Conservation (phyloP, 768 basidiomycete species). For the Rhodotorula paludigena region DNA sequence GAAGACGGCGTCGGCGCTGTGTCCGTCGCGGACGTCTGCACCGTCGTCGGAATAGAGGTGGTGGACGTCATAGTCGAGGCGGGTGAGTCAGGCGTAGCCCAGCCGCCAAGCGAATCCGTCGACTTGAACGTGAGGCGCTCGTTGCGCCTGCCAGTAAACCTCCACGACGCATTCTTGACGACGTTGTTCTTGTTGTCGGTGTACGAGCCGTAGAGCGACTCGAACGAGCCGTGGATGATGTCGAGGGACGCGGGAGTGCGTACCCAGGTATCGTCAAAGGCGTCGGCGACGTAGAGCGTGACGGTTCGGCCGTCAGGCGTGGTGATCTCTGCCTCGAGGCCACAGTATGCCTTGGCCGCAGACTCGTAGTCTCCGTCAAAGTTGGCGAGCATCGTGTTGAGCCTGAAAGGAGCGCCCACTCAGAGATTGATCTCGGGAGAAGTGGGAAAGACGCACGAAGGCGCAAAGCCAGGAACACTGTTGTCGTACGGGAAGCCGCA, state of each 20-base stretch:
- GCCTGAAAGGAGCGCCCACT: no score
- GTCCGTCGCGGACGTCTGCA: neutral
- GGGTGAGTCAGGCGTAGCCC: neutral
- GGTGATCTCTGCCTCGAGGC: slow-evolving; percentile 29
- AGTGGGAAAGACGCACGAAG: no score
- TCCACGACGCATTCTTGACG: slow-evolving; percentile 22
- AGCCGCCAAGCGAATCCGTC: slow-evolving; percentile 10
- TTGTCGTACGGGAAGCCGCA: neutral
- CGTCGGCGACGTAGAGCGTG: slow-evolving; percentile 40
- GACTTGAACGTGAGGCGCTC: slow-evolving; percentile 12
- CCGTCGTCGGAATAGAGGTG: neutral
- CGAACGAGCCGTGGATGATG: slow-evolving; percentile 19
- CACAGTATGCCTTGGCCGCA: slow-evolving; percentile 39
- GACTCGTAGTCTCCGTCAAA: slow-evolving; percentile 24
- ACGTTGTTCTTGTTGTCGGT: slow-evolving; percentile 28
- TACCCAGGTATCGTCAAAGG: slow-evolving; percentile 36
- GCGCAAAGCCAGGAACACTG: no score
- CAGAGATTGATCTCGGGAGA: no score
- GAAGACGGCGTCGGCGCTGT: neutral
- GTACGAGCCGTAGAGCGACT: slow-evolving; percentile 8
- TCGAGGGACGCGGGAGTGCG: slow-evolving; percentile 24
- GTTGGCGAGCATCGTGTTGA: slow-evolving; percentile 40
- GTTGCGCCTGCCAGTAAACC: slow-evolving; percentile 37
- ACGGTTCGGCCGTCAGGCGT: slow-evolving; percentile 29
- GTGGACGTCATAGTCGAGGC: neutral